Base-by-base conservation (phyloP, 1,284 basidiomycete genomes). In the Naganishia cerealis region DNA sequence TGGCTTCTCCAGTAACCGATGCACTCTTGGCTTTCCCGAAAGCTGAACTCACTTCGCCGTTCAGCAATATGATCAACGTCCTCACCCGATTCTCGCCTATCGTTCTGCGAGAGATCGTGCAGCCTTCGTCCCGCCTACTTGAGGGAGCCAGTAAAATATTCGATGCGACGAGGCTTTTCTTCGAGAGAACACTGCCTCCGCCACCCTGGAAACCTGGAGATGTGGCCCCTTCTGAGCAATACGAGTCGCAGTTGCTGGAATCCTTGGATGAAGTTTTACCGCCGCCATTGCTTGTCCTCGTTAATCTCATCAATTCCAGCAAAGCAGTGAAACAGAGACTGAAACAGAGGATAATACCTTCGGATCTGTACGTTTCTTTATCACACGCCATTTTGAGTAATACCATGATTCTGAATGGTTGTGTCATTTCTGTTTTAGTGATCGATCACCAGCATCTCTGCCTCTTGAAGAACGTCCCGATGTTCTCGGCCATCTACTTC, bases 401-500 rank as follows among this genome's bases (percentile, higher is more conserved):
- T 36, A 5, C 26, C 15, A 0, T 67, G 43, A 7, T 55, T n/a
- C 36, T 21, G 38, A n/a, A 3, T 46, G 15, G 57, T 40, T 1
- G 36, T 43, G 16, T 46, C 46, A 21, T 42, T 59, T 26, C 21
- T 13, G 40, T 2, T 21, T 26, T 71, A 85, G 84, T 12, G 93
- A 96, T 77, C 86, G 94, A 38, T 86, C 88, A 15, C 48, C 73
- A 2, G 72, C 69, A 56, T 77, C 78, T 10, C 82, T 80, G 3
- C 84, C 90, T 0, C 82, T 95, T 24, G 91, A 94, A 75, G 79
- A 82, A 39, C 86, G 91, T 0, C 71, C 85, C 15, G 88, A 90
- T 75, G 77, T 90, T 16, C 81, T 95, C 0, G 94, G 94, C 1
- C 83, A 89, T 57, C 87, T 90, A 74, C 78, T 96, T 29, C 85